Evolutionary conservation across 2,329 filamentous ascomycete genomes (phyloP), one percentile per base, ranked within the genome.

Genomic region (Cadophora gregata): DNA sequence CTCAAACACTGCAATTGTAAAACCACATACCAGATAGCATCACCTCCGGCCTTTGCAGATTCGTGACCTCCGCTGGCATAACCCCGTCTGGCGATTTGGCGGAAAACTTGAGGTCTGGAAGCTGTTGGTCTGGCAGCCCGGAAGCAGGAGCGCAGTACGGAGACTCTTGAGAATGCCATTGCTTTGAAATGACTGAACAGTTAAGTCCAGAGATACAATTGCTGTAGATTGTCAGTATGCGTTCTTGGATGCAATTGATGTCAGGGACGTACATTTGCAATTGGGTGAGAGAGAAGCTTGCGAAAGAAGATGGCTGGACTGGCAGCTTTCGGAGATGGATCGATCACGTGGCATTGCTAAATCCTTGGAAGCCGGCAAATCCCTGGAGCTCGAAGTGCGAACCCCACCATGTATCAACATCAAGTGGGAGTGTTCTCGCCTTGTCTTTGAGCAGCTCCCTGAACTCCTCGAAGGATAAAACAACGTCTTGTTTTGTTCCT

Each of bases 21-120:
- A 12, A n/a, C 16, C 9, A 58, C 78, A 75, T 73, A 85, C 84
- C 84, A 86, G 65, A 84, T 79, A 31, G 84, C 62, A 72, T 86
- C 82, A 68, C 82, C 83, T 58, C 79, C 77, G 60, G 78, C 76
- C 65, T 80, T 75, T 45, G 76, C 72, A 31, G 71, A 63, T 47
- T 75, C 77, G 66, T 81, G 76, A 42, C 76, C 76, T 45, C 77
- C 77, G 68, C 76, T 79, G 36, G 82, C 80, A 75, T 85, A 84
- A 50, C 79, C 78, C 70, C 84, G 79, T 59, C 81, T 79, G 64
- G 77, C 76, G 65, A 80, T 73, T 65, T 80, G 76, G 70, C 79
- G 82, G 60, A 76, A 77, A 68, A 75, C 71, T 75, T 77, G 75
- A 74, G 78, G 70, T 70, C 77, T 70, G 73, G 76, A 70, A 70